phyloP scores from a whole-genome alignment of 768 basidiomycete genomes.

The Cyathus striatus region DNA sequence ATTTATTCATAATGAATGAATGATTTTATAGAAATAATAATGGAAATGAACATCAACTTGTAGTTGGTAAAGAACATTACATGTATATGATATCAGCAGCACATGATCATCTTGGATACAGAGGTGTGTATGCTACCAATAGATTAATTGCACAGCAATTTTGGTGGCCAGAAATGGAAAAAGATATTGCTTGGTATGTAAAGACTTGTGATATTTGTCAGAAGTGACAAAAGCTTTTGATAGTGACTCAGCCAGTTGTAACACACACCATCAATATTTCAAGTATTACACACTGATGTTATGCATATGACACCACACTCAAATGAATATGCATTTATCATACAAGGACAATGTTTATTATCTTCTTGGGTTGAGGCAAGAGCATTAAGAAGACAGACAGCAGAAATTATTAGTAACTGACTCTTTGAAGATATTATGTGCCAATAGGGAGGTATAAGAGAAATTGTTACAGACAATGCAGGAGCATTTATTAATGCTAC shows the following conservation, averaged over 20 bases:
- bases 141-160: constrained; percentile 12
- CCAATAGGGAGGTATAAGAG: constrained; percentile 29
- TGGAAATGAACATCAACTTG: constrained; percentile 10
- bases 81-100: constrained; percentile 13
- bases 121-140: constrained; percentile 13
- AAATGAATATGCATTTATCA: constrained; percentile 15
- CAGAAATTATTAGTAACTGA: constrained; percentile 12
- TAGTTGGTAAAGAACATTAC: constrained; percentile 10
- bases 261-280: constrained; percentile 16
- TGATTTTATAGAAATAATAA: constrained; percentile 8
- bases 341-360: constrained; percentile 13
- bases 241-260: constrained; percentile 11
- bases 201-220: constrained; percentile 19
- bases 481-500: constrained; percentile 11
- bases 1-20: constrained; percentile 13
- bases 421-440: constrained; percentile 24
- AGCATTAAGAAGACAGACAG: constrained; percentile 13
- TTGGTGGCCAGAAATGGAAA: constrained; percentile 22
- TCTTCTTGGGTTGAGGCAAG: constrained; percentile 15
- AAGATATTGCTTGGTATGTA: constrained; percentile 18
- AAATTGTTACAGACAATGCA: constrained; percentile 39
- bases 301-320: constrained; percentile 15
- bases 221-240: constrained; percentile 8
- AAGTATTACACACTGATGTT: constrained; percentile 16
- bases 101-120: constrained; percentile 19